Conservation (phyloP, 768 basidiomycete species). For the Xerocomellus chrysenteron region DNA sequence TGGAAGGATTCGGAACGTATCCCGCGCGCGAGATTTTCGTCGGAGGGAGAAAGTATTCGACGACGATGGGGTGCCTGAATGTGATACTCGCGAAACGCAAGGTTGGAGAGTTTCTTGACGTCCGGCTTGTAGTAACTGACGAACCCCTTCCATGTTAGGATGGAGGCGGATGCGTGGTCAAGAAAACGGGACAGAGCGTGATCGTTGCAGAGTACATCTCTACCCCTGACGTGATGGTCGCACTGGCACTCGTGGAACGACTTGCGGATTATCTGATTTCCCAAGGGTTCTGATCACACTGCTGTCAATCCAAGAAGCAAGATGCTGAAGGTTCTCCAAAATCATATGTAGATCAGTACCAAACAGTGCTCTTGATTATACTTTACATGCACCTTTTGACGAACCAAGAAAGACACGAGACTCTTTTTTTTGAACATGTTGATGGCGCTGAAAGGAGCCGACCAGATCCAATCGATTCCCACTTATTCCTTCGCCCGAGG, state of each 20-base stretch:
- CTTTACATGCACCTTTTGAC: not conserved
- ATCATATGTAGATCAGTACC: constrained; percentile 7
- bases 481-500: constrained; percentile 16
- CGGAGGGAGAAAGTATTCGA: constrained; percentile 22
- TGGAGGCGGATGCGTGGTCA: constrained; percentile 25
- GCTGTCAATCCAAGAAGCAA: not conserved
- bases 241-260: constrained; percentile 20
- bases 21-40: constrained; percentile 24
- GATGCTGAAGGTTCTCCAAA: not conserved
- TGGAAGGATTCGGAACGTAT: constrained; percentile 17
- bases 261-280: constrained; percentile 26
- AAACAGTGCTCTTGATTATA: not conserved
- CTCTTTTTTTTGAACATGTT: not conserved
- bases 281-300: constrained; percentile 18
- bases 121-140: not conserved
- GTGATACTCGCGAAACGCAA: constrained; percentile 25
- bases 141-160: not conserved
- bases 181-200: constrained; percentile 26
- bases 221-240: constrained; percentile 1
- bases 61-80: constrained; percentile 29
- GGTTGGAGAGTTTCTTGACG: not conserved
- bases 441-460: not conserved
- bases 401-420: not conserved
- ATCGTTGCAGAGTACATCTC: constrained; percentile 25
- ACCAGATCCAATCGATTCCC: not conserved